Percentiles rank a stretch among this genome's conserved stretches.
Evolutionary conservation across 2,329 filamentous ascomycete genomes (phyloP).

Genomic region (Trichothecium sympodiale): DNA sequence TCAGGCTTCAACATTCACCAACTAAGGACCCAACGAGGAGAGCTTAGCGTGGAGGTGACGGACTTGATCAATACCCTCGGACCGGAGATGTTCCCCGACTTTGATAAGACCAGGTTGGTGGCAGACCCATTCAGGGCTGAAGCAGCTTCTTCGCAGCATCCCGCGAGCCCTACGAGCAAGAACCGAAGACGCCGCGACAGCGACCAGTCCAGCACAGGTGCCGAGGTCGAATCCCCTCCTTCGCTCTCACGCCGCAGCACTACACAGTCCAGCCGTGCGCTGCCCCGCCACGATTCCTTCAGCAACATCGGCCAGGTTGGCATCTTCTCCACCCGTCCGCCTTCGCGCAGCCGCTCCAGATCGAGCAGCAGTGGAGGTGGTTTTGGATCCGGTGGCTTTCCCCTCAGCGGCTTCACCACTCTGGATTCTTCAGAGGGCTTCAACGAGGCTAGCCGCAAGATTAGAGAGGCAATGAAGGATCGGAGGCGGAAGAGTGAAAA

Average conservation of each 20-base stretch:
- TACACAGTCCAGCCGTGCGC: constrained; percentile 39
- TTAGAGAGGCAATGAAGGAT: constrained; percentile 71
- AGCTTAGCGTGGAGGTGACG: constrained; percentile 73
- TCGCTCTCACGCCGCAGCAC: constrained; percentile 36
- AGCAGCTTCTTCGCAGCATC: constrained; percentile 12
- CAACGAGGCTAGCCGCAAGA: constrained; percentile 73
- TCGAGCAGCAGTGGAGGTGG: constrained; percentile 58
- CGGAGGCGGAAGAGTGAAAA: constrained; percentile 42
- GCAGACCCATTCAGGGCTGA: constrained; percentile 37
- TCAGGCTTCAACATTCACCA: constrained; percentile 76
- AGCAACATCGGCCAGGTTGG: constrained; percentile 78
- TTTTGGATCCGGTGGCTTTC: constrained; percentile 49
- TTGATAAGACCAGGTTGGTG: constrained; percentile 65
- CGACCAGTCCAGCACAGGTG: constrained; percentile 30
- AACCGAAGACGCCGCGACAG: constrained; percentile 31
- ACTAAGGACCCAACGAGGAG: constrained; percentile 59
- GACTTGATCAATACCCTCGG: constrained; percentile 90
- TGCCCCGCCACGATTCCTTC: constrained; percentile 86
- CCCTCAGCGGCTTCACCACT: constrained; percentile 58
- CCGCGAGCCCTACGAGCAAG: constrained; percentile 1
- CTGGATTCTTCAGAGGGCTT: constrained; percentile 60
- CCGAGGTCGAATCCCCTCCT: constrained; percentile 26
- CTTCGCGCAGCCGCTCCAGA: constrained; percentile 66
- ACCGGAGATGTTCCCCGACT: constrained; percentile 95
- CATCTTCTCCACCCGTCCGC: constrained; percentile 80